phyloP scores from a whole-genome alignment of 176 grass and related monocot species.

The Puya raimondii region DNA sequence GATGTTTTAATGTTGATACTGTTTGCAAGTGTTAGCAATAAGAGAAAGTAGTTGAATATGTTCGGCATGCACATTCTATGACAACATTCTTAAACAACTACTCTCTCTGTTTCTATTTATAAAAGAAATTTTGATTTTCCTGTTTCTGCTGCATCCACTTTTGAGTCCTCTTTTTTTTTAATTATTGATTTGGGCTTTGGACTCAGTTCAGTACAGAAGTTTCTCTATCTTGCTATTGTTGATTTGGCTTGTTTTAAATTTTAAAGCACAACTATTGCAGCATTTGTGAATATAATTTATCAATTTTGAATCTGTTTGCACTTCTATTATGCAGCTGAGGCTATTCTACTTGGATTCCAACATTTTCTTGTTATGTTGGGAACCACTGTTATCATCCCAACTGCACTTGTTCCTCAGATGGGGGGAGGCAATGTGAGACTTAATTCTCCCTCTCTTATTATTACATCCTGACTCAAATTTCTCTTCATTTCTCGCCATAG shows the following conservation, averaged over 20 bases:
- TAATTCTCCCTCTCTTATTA: neutral
- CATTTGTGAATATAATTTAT: slow-evolving; percentile 5
- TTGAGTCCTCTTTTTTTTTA: no score
- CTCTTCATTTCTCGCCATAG: neutral
- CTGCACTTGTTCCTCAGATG: slow-evolving; percentile 94
- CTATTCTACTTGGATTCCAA: slow-evolving; percentile 86
- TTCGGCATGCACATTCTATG: no score
- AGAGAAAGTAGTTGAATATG: no score
- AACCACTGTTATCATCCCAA: slow-evolving; percentile 88
- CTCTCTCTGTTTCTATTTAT: no score
- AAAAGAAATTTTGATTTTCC: neutral
- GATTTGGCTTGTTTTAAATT: neutral
- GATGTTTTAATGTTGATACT: no score
- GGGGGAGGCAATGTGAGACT: slow-evolving; percentile 81
- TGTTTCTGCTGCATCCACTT: neutral
- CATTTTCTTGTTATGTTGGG: slow-evolving; percentile 96
- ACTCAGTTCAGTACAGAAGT: no score
- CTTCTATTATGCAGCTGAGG: slow-evolving; percentile 53
- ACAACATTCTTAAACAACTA: no score
- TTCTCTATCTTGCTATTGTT: no score
- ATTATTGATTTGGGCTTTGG: no score
- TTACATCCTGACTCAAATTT: neutral
- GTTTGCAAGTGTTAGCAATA: slow-evolving; percentile 25
- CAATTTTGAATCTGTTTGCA: neutral
- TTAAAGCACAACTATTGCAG: neutral